phyloP scores from a whole-genome alignment of 257 asterid species.

The Nicotiana tabacum region DNA sequence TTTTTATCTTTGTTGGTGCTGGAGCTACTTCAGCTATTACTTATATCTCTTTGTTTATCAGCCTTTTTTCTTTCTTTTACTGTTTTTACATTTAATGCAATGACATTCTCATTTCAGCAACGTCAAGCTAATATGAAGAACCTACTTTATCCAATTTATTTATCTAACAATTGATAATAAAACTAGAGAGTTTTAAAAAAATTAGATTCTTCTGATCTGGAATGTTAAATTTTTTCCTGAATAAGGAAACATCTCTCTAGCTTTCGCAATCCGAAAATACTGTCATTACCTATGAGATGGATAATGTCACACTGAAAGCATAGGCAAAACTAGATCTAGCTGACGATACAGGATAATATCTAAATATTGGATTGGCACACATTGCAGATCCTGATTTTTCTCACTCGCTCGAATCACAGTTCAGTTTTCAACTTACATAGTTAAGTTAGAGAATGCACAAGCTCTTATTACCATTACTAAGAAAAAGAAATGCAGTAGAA shows the following conservation, averaged over 20 bases:
- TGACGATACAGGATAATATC: background rate
- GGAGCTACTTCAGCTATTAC: background rate
- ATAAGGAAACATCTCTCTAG: background rate
- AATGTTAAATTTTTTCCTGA: background rate
- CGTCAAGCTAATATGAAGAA: background rate
- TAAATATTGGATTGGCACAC: background rate
- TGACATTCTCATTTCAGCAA: background rate
- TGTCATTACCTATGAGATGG: background rate
- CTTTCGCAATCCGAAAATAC: background rate
- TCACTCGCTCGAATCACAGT: background rate
- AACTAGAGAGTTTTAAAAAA: background rate
- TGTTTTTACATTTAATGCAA: background rate
- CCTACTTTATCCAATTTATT: background rate
- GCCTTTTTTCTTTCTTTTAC: background rate
- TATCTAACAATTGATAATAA: background rate
- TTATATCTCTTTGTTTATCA: background rate
- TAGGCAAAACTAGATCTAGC: constrained; percentile 1
- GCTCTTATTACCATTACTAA: background rate
- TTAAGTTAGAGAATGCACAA: background rate
- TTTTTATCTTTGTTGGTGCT: background rate
- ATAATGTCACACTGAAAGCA: background rate
- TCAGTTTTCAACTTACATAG: background rate
- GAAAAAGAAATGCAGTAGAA: background rate
- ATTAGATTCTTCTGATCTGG: background rate
- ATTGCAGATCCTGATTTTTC: background rate